These are phyloP conservation scores for Metschnikowia borealis DNA, from an alignment of 805 yeast genomes.

Conservation along the genomic window DNA sequence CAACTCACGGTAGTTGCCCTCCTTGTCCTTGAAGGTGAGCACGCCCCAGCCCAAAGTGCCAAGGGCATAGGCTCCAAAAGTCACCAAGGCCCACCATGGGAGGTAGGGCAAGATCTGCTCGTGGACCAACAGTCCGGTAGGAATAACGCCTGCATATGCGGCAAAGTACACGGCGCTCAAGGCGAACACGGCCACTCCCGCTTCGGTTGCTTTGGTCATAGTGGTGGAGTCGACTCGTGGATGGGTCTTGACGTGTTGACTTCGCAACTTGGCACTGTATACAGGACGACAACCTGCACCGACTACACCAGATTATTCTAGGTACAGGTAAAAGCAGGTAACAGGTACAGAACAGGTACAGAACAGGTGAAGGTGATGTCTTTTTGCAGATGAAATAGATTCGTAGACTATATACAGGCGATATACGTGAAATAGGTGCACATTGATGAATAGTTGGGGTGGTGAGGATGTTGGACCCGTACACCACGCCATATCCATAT, in stretches of 20 bases:
- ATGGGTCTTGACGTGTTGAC: conserved; percentile 8
- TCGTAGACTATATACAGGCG: too few species aligned
- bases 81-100: conserved; percentile 67
- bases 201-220: conserved; percentile 69
- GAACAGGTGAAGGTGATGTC: too few species aligned
- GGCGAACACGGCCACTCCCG: conserved; percentile 44
- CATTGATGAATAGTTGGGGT: too few species aligned
- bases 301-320: too few species aligned
- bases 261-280: neutral
- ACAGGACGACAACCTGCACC: neutral
- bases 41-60: conserved; percentile 68
- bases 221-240: neutral
- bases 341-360: too few species aligned
- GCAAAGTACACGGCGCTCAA: conserved; percentile 52
- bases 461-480: too few species aligned
- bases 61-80: conserved; percentile 67
- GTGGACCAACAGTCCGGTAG: conserved; percentile 46
- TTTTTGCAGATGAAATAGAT: too few species aligned
- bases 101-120: conserved; percentile 58
- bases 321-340: too few species aligned
- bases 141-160: conserved; percentile 49
- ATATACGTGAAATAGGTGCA: too few species aligned
- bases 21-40: conserved; percentile 65
- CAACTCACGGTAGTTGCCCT: conserved; percentile 60
- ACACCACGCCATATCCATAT: too few species aligned